Conservation (phyloP, 1,284 basidiomycete genomes). For the Megacollybia platyphylla region DNA sequence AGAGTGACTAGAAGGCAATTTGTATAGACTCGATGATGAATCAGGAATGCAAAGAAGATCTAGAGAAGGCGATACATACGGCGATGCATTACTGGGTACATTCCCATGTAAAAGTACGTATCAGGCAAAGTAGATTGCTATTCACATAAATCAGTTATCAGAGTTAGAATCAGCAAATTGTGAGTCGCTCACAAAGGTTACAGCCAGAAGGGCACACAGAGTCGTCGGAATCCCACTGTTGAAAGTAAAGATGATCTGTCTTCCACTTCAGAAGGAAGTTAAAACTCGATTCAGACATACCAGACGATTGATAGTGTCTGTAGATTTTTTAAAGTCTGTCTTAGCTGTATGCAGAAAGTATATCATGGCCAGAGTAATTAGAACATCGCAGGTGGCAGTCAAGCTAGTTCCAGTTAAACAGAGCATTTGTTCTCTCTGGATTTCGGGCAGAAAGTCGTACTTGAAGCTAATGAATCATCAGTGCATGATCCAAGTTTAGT, state of each 20-base stretch:
- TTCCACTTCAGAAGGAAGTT: neutral
- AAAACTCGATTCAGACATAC: neutral
- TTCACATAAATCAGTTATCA: too few relatives aligned
- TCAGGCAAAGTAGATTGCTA: too few relatives aligned
- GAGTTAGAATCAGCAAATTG: too few relatives aligned
- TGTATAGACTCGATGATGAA: too few relatives aligned
- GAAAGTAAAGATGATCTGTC: constrained; percentile 7
- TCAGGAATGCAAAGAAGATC: too few relatives aligned
- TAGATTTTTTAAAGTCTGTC: constrained; percentile 6
- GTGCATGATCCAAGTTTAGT: neutral
- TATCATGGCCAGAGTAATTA: constrained; percentile 7
- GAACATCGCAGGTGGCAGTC: constrained; percentile 2
- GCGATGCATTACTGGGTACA: too few relatives aligned
- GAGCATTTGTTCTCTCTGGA: constrained; percentile 1
- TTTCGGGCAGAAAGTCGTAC: too few relatives aligned
- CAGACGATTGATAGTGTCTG: constrained; percentile 8
- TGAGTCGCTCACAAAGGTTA: constrained; percentile 3
- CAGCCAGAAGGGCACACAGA: constrained; percentile 5
- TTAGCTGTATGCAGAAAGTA: constrained; percentile 6
- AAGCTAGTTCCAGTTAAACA: constrained; percentile 5
- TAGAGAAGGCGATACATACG: too few relatives aligned
- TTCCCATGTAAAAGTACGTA: too few relatives aligned
- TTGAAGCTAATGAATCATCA: too few relatives aligned
- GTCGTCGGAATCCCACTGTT: constrained; percentile 7
- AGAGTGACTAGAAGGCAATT: neutral